These are phyloP conservation scores for Penicillium sp. DNA, from an alignment of 2,329 filamentous ascomycete species.

Conservation along the genomic window DNA sequence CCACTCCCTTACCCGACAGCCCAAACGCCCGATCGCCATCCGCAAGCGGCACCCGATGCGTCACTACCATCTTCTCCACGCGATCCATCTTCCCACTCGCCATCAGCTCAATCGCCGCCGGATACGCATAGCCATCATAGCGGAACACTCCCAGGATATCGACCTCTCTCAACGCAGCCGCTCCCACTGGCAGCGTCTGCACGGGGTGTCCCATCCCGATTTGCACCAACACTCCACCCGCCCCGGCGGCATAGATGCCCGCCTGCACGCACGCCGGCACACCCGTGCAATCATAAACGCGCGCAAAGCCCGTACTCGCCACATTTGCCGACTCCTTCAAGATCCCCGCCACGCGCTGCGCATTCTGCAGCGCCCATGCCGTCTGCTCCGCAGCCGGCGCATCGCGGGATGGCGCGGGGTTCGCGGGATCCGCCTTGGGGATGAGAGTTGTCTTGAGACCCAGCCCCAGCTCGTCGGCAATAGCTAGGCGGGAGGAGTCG, in stretches of 20 bases:
- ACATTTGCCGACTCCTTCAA: no score
- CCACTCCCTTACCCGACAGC: slow-evolving; percentile 44
- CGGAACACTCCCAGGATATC: slow-evolving; percentile 51
- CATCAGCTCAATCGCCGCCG: slow-evolving; percentile 46
- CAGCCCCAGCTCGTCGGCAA: slow-evolving; percentile 39
- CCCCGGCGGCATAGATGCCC: slow-evolving; percentile 38
- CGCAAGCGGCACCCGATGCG: slow-evolving; percentile 43
- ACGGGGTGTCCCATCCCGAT: slow-evolving; percentile 51
- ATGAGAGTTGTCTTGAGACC: slow-evolving; percentile 33
- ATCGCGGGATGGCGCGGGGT: no score
- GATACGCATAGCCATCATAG: slow-evolving; percentile 47
- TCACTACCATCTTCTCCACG: slow-evolving; percentile 46
- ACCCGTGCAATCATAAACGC: slow-evolving; percentile 43
- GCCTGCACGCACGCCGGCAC: slow-evolving; percentile 40
- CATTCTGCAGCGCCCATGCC: slow-evolving; percentile 28
- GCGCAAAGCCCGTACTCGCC: no score
- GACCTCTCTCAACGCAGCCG: slow-evolving; percentile 48
- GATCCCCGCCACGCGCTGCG: slow-evolving; percentile 33
- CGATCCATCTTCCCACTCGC: slow-evolving; percentile 44
- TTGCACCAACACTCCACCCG: slow-evolving; percentile 47
- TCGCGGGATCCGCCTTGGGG: slow-evolving; percentile 26
- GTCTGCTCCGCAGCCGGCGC: slow-evolving; percentile 28
- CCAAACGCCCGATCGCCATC: slow-evolving; percentile 46
- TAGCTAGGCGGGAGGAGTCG: no score
- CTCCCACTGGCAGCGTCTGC: slow-evolving; percentile 47